Conservation (phyloP, 1,284 basidiomycete genomes). For the Microbotryum lychnidis-dioicae region DNA sequence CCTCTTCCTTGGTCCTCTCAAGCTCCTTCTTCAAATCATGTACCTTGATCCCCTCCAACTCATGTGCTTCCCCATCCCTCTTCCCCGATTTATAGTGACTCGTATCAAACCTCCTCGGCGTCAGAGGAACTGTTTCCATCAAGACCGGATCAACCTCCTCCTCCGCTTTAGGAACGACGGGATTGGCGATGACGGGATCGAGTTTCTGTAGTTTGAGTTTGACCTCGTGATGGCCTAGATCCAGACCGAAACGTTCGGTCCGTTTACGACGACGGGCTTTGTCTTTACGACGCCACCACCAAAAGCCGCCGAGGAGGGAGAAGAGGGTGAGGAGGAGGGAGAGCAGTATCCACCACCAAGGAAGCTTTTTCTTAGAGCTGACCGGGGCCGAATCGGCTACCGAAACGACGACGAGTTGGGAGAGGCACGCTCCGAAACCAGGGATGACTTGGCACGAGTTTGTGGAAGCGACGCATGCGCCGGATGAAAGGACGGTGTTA, state of each 20-base stretch:
- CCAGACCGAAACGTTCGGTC: not conserved
- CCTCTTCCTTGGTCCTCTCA: too few relatives aligned
- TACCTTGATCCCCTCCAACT: too few relatives aligned
- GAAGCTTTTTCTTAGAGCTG: constrained; percentile 1
- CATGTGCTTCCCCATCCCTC: too few relatives aligned
- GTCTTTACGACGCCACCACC: constrained; percentile 18
- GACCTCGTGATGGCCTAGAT: too few relatives aligned
- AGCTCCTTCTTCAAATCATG: too few relatives aligned
- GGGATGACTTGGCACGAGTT: constrained; percentile 52
- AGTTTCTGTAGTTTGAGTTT: too few relatives aligned
- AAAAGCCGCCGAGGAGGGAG: not conserved
- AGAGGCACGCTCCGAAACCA: constrained; percentile 65
- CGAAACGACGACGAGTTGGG: constrained; percentile 56
- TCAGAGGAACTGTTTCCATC: too few relatives aligned
- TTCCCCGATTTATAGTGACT: too few relatives aligned
- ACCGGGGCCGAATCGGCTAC: constrained; percentile 32
- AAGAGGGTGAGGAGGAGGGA: constrained; percentile 4
- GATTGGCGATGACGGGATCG: too few relatives aligned
- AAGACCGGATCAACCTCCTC: too few relatives aligned
- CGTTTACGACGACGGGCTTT: constrained; percentile 16
- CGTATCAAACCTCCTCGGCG: too few relatives aligned
- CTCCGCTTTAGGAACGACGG: too few relatives aligned
- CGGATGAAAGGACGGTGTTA: constrained; percentile 54
- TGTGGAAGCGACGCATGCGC: constrained; percentile 54
- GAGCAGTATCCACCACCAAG: constrained; percentile 26